Conservation (phyloP, 179 eudicot genomes). For the Drosera spatulata region DNA sequence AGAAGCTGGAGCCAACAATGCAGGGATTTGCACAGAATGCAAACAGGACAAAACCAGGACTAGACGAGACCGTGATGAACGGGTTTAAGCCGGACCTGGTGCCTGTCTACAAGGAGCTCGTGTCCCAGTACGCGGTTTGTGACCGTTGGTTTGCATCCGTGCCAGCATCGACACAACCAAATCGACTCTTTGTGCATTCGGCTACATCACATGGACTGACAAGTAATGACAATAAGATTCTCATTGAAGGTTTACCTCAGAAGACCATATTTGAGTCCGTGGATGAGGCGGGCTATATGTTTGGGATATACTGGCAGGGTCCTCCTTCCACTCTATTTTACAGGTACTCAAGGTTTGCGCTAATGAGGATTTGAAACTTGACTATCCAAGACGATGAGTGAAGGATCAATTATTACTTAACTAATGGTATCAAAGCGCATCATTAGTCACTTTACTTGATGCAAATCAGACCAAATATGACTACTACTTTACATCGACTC, state of each 20-base stretch:
- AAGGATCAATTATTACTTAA: too few species aligned
- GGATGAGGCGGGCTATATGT: conserved; percentile 40
- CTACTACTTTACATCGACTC: too few species aligned
- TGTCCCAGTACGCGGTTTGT: conserved; percentile 63
- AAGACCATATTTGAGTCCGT: conserved; percentile 75
- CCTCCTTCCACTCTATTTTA: conserved; percentile 76
- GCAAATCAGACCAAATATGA: too few species aligned
- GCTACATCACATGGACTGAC: conserved; percentile 73
- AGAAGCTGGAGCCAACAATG: conserved; percentile 38
- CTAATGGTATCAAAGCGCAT: too few species aligned
- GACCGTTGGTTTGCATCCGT: conserved; percentile 83
- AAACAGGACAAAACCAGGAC: conserved; percentile 28
- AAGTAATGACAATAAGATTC: conserved; percentile 31
- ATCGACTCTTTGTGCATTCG: conserved; percentile 59
- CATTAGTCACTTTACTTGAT: too few species aligned
- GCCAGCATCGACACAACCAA: conserved; percentile 85
- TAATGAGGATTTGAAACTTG: too few species aligned
- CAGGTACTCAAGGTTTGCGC: conserved; percentile 24
- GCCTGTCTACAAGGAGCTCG: conserved; percentile 65
- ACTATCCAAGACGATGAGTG: too few species aligned
- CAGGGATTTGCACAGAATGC: conserved; percentile 76
- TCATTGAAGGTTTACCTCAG: conserved; percentile 57
- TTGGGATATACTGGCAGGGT: conserved; percentile 65
- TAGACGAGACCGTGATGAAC: conserved; percentile 63
- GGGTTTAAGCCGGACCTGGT: conserved; percentile 61